phyloP scores from a whole-genome alignment of 495 filamentous ascomycete genomes.

The Aspergillus diversus region DNA sequence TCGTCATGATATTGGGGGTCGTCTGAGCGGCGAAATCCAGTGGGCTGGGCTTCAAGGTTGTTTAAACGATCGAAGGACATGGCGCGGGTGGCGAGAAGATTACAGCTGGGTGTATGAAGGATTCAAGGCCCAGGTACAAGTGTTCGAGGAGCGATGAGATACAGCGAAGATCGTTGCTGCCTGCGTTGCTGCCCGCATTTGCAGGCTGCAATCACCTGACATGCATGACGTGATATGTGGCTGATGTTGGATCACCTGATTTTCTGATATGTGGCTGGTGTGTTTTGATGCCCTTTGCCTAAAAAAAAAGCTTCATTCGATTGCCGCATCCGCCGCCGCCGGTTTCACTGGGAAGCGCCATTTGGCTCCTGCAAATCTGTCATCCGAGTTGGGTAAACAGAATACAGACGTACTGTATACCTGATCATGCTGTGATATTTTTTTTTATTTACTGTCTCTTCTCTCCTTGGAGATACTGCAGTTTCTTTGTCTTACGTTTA shows the following conservation, averaged over 20 bases:
- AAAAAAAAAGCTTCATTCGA: conserved; percentile 32
- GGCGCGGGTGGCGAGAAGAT: conserved; percentile 23
- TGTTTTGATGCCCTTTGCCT: conserved; percentile 44
- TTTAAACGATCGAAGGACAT: conserved; percentile 94
- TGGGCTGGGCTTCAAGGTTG: conserved; percentile 81
- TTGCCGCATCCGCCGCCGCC: conserved; percentile 23
- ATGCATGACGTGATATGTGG: conserved; percentile 13
- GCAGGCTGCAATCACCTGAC: conserved; percentile 46
- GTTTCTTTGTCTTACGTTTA: conserved; percentile 29
- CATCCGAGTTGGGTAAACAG: conserved; percentile 7
- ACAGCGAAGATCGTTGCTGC: conserved; percentile 10
- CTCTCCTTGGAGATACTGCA: conserved; percentile 32
- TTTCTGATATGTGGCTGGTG: conserved; percentile 33
- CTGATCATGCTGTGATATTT: conserved; percentile 43
- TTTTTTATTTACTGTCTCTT: conserved; percentile 16
- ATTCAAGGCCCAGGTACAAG: conserved; percentile 11
- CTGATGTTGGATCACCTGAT: conserved; percentile 36
- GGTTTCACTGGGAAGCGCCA: conserved; percentile 6
- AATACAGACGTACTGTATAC: conserved; percentile 20
- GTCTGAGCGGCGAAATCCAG: conserved; percentile 64
- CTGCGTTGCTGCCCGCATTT: conserved; percentile 31
- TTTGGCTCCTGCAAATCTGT: not conserved
- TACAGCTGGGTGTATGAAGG: conserved; percentile 6
- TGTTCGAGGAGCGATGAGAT: not conserved
- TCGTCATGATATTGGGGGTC: conserved; percentile 82